These are phyloP conservation scores for Eucalyptus shirleyi DNA, from an alignment of 345 rosid genomes.

Conservation along the genomic window DNA sequence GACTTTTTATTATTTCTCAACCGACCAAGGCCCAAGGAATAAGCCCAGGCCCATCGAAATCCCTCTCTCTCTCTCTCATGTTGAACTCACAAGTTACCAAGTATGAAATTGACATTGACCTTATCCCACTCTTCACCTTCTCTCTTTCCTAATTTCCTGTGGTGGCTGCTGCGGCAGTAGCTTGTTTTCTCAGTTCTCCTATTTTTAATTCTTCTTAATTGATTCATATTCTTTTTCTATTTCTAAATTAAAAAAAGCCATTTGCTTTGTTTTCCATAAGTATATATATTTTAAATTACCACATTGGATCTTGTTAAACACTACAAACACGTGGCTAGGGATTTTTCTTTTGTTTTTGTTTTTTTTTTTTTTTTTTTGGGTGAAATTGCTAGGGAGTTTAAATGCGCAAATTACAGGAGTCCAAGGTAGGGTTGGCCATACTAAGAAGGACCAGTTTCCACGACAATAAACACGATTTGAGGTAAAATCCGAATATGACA, in stretches of 20 bases:
- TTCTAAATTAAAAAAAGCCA: no score
- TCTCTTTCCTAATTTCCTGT: not conserved
- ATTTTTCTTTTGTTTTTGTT: no score
- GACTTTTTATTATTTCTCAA: not conserved
- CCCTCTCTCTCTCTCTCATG: not conserved
- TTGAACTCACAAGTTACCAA: not conserved
- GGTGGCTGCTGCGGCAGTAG: not conserved
- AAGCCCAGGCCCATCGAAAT: not conserved
- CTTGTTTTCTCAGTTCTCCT: not conserved
- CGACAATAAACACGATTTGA: accelerated
- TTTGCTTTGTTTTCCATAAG: no score
- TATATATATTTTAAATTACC: not conserved
- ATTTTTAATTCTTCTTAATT: no score
- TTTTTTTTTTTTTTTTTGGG: accelerated
- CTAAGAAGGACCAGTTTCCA: not conserved
- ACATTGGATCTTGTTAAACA: not conserved
- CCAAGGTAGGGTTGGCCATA: not conserved
- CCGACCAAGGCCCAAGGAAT: not conserved
- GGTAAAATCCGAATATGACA: not conserved
- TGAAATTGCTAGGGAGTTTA: not conserved
- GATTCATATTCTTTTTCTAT: no score
- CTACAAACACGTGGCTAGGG: no score
- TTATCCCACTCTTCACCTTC: not conserved
- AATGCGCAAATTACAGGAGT: not conserved
- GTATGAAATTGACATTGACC: not conserved